Evolutionary conservation across 768 basidiomycete genomes (phyloP).

Genomic region (Xerocomus spinulosus): DNA sequence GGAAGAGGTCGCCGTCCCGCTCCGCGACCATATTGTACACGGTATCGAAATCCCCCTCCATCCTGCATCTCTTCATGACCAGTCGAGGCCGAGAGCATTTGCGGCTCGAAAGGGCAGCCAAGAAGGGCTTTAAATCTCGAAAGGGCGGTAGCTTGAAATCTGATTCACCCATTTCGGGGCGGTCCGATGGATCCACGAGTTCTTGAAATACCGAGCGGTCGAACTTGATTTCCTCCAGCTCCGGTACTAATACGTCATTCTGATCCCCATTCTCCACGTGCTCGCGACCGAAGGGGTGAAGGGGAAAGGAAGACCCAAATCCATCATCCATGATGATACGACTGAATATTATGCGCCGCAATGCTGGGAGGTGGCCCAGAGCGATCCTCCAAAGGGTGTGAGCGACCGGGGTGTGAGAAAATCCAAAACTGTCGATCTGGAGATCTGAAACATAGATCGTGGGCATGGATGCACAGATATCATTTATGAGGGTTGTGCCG

Average conservation of each 20-base stretch:
- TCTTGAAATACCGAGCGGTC: too few species aligned
- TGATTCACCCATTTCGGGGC: not conserved
- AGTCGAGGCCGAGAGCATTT: not conserved
- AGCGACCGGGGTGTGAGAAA: too few species aligned
- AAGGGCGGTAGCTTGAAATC: not conserved
- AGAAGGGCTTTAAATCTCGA: not conserved
- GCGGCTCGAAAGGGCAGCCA: not conserved
- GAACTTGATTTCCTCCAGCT: too few species aligned
- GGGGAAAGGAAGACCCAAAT: too few species aligned
- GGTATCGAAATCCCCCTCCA: not conserved
- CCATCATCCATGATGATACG: too few species aligned
- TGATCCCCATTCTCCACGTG: too few species aligned
- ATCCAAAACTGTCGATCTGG: not conserved
- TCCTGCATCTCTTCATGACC: not conserved
- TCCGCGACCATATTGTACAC: not conserved
- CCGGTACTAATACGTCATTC: too few species aligned
- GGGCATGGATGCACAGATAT: constrained; percentile 1
- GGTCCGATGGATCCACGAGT: too few species aligned
- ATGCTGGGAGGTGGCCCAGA: not conserved
- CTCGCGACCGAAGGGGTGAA: too few species aligned
- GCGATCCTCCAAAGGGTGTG: constrained; percentile 1
- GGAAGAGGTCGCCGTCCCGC: not conserved
- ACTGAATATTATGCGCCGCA: too few species aligned
- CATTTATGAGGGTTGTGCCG: not conserved
- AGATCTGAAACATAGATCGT: not conserved